A percentile compares a stretch with the other conserved stretches of the same genome.
These are phyloP conservation scores for Sporothrix schenckii DNA, from an alignment of 2,329 filamentous ascomycete species.

Conservation along the genomic window DNA sequence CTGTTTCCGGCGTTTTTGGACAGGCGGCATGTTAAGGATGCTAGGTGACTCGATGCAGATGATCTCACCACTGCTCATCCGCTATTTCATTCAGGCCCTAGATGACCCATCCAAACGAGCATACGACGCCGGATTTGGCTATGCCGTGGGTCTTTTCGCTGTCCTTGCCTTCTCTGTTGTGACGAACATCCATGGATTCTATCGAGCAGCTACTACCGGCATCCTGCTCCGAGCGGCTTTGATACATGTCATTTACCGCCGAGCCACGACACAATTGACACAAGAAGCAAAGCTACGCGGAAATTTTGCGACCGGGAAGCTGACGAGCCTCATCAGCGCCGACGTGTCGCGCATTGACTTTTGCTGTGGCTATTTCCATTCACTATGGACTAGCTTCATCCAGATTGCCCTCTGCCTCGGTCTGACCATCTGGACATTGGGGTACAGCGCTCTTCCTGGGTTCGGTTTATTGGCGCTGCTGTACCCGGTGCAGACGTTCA, in stretches of 20 bases:
- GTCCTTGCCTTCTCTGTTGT: conserved; percentile 39
- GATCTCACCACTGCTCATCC: conserved; percentile 39
- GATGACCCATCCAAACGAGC: conserved; percentile 37
- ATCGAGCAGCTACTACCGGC: conserved; percentile 34
- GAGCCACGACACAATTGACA: conserved; percentile 37
- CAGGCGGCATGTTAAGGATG: conserved; percentile 40
- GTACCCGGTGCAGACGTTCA: conserved; percentile 38
- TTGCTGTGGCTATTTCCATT: conserved; percentile 43
- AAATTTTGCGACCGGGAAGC: conserved; percentile 39
- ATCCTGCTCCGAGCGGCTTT: conserved; percentile 27
- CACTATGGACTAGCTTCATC: conserved; percentile 42
- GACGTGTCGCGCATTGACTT: conserved; percentile 43
- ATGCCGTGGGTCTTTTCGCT: conserved; percentile 38
- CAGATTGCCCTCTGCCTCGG: conserved; percentile 41
- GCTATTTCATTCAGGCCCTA: conserved; percentile 38
- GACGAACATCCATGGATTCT: conserved; percentile 40
- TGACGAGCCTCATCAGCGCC: conserved; percentile 43
- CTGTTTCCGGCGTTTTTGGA: conserved; percentile 42
- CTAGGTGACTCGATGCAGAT: conserved; percentile 39
- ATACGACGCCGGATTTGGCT: conserved; percentile 37
- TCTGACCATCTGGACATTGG: conserved; percentile 37
- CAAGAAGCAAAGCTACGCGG: conserved; percentile 36
- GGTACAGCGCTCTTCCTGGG: conserved; percentile 40
- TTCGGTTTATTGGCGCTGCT: conserved; percentile 39
- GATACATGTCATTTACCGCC: conserved; percentile 35